phyloP scores from a whole-genome alignment of 768 basidiomycete genomes.

The Suillus subalutaceus region DNA sequence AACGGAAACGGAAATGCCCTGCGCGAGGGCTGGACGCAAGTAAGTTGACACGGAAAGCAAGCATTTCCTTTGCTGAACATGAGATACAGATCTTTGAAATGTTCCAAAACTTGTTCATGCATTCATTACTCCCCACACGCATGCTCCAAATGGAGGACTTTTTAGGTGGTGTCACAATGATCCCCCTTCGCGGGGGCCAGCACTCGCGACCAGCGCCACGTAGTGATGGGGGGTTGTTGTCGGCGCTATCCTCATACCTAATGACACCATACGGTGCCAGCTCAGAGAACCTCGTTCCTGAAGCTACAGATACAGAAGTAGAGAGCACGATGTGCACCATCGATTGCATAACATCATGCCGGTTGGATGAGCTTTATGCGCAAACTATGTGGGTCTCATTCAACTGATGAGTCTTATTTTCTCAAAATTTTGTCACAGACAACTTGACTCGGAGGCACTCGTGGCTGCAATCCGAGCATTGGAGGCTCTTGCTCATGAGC shows the following conservation, averaged over 20 bases:
- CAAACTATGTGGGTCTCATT: constrained; percentile 79
- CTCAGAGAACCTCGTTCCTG: constrained; percentile 76
- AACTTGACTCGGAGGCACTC: constrained; percentile 77
- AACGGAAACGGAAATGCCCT: constrained; percentile 95
- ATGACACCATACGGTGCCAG: constrained; percentile 89
- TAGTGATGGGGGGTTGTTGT: constrained; percentile 89
- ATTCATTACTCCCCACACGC: constrained; percentile 85
- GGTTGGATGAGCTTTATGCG: constrained; percentile 90
- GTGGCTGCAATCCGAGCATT: constrained; percentile 85
- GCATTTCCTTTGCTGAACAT: background rate
- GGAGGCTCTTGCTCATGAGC: constrained; percentile 86
- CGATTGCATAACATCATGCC: constrained; percentile 93
- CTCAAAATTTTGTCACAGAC: constrained; percentile 46
- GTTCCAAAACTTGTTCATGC: constrained; percentile 94
- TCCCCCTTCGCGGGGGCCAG: constrained; percentile 81
- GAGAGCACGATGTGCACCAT: constrained; percentile 95
- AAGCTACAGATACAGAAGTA: constrained; percentile 88
- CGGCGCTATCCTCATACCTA: constrained; percentile 92
- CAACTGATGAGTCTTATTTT: background rate
- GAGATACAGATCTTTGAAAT: constrained; percentile 88
- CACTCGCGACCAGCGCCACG: constrained; percentile 63
- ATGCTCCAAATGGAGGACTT: constrained; percentile 99
- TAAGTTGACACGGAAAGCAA: constrained; percentile 32
- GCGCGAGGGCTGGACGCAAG: constrained; percentile 93
- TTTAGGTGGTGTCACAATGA: constrained; percentile 90